Evolutionary conservation across 352 stramenopile species (phyloP).

Genomic region (Pythium dissotocum): DNA sequence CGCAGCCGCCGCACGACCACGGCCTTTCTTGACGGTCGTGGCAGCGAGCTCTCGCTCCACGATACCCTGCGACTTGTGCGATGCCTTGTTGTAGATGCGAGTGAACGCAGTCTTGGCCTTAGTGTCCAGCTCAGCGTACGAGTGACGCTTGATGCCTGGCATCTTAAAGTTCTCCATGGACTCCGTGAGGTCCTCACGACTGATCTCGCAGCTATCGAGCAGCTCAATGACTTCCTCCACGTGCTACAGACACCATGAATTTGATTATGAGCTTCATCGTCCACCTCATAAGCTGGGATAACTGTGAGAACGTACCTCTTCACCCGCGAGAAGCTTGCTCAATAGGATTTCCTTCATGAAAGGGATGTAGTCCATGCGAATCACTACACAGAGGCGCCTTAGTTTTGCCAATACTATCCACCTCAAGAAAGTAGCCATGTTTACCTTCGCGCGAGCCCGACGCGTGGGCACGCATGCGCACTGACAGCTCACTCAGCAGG

Average conservation of each 20-base stretch:
- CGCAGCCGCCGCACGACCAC: slow-evolving; percentile 38
- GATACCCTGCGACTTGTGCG: slow-evolving; percentile 94
- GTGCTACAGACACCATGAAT: slow-evolving; percentile 36
- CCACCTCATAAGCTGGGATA: not conserved
- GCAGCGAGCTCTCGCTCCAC: slow-evolving; percentile 78
- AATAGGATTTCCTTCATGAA: slow-evolving; percentile 91
- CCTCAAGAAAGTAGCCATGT: not conserved
- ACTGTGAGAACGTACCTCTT: slow-evolving; percentile 47
- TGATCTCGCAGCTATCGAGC: slow-evolving; percentile 97
- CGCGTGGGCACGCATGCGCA: slow-evolving; percentile 91
- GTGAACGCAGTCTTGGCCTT: slow-evolving; percentile 95
- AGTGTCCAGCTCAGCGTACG: slow-evolving; percentile 76
- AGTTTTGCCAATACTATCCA: not conserved
- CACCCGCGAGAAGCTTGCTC: slow-evolving; percentile 68
- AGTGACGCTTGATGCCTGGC: slow-evolving; percentile 69
- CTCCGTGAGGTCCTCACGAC: slow-evolving; percentile 97
- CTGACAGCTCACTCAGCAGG: slow-evolving; percentile 93
- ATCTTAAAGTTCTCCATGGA: slow-evolving; percentile 93
- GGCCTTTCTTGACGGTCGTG: slow-evolving; percentile 76
- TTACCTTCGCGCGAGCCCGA: slow-evolving; percentile 84
- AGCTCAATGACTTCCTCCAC: slow-evolving; percentile 92
- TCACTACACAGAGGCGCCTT: slow-evolving; percentile 40
- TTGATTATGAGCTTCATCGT: not conserved
- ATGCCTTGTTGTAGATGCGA: slow-evolving; percentile 88
- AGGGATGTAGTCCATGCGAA: slow-evolving; percentile 86